Evolutionary conservation across 1,284 basidiomycete genomes (phyloP), one percentile per base, ranked within the genome.

Genomic region (Cryptococcus maquisensis): DNA sequence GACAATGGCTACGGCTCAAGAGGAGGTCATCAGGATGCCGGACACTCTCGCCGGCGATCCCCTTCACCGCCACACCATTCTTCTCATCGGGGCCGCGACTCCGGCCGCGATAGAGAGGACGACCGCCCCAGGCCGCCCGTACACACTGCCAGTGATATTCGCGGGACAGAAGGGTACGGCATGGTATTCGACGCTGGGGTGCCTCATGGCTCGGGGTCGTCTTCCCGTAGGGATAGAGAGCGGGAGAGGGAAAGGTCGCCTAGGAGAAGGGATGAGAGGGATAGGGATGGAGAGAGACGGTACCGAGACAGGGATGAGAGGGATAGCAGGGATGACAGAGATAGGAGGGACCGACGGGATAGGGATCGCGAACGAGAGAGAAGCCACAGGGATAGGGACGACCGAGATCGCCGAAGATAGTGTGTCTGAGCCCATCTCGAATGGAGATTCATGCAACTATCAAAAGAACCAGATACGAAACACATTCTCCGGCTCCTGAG

Each of bases 11-110:
- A 55, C 26, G 43, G 56, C 35, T 46, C 56, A 15, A 47, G 60
- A 39, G 40, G 54, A 38, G 41, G 51, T 36, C 48, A 52, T 24
- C 70, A n/a, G 73, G 69, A 39, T 56, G 54, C 38, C 54, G 54
- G 47, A 42, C 52, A 21, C 51, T 52, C 51, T 41, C 28, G 28
- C 4, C 28, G 28, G 7, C 6, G 28, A 32, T 32, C 28, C 10
- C 28, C 28, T 10, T 32, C 28, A 32, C 28, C 28, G 10, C 28
- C 28, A 32, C 28, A 32, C 10, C 28, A 10, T 1, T 32, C 28
- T 1, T 32, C 28, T 7, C 28, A 32, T 38, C 52, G 36, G 41
- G 46, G 45, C 48, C 21, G 12, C 51, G 52, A 48, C 43, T 23
- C 43, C 23, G 52, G 16, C 24, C 52, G 32, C 23, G 43, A 20